Base-by-base conservation (phyloP, 2,329 filamentous ascomycete species). In the Pseudocercospora crystallina region DNA sequence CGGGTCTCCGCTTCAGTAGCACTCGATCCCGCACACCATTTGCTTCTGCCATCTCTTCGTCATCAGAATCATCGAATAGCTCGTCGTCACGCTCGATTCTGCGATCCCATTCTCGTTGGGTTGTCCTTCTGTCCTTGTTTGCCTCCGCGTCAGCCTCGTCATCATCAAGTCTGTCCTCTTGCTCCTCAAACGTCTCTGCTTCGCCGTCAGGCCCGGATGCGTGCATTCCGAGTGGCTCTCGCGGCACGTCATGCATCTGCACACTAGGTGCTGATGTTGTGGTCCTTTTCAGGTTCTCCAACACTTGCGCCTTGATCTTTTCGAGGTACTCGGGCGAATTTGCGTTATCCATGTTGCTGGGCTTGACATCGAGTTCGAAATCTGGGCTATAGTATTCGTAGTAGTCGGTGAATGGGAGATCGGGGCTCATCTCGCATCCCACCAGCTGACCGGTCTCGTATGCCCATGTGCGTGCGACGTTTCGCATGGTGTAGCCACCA, bases 391-490 rank as follows among this genome's bases (percentile, higher is more conserved):
- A 87, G 65, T 87, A 87, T 76, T 86, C 84, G 65, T 97, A 97
- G 71, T 97, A 97, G 75, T 97, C 92, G 58, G 96, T 97, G 71
- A 90, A 97, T 0, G 92, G 92, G 35, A 97, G 78, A n/a, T 88
- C 85, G 5, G 86, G 80, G 9, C 83, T 80, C 80, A 97, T 89
- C 29, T 89, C 80, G 53, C 91, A 83, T 26, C 89, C 89, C 14
- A 96, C 89, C 8, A 97, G 80, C 51, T 90, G 81, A 59, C 92
- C 92, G 1, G 76, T 79, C 82, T 96, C 74, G 61, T 76, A 81
- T 15, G 76, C 76, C 82, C 81, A 85, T 1, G 83, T 85, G 42
- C 83, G 76, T 11, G 76, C 76, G 15, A 79, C 60, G 73, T 87
- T 87, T 46, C 84, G 76, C 82, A 86, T 86, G 1, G 84, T 87